A percentile compares a stretch with the other conserved stretches of the same genome.
These are phyloP conservation scores for Phalaenopsis aphrodite DNA, from an alignment of 106 monocot species.

Conservation along the genomic window DNA sequence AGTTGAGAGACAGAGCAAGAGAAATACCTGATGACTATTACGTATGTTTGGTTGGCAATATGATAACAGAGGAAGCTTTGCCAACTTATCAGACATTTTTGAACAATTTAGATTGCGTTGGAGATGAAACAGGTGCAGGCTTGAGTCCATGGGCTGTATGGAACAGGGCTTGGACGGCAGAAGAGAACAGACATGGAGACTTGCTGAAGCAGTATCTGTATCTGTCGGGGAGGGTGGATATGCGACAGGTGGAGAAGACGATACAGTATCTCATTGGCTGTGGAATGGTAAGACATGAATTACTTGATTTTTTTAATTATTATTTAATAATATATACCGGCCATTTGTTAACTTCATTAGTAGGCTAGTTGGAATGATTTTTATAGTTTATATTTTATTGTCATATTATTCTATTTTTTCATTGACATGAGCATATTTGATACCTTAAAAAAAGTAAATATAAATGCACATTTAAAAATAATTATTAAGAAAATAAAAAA, in stretches of 20 bases:
- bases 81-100: conserved; percentile 19
- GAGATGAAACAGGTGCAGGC: conserved; percentile 27
- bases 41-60: background rate
- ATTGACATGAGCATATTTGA: no score
- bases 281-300: conserved; percentile 3
- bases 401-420: no score
- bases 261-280: conserved; percentile 27
- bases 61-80: conserved; percentile 19
- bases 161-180: conserved; percentile 28
- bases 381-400: no score
- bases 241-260: conserved; percentile 23
- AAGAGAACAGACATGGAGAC: conserved; percentile 27
- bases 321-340: no score
- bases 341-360: no score
- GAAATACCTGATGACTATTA: background rate
- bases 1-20: background rate
- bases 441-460: no score
- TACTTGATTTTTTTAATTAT: no score
- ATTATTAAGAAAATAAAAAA: no score
- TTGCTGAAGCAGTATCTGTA: conserved; percentile 27
- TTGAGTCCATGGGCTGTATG: conserved; percentile 23
- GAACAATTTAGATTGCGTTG: conserved; percentile 12
- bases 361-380: no score
- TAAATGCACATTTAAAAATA: no score
- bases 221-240: conserved; percentile 24